Evolutionary conservation across 1,284 basidiomycete species (phyloP), one percentile per base, ranked within the genome.

Genomic region (Ganoderma boninense): DNA sequence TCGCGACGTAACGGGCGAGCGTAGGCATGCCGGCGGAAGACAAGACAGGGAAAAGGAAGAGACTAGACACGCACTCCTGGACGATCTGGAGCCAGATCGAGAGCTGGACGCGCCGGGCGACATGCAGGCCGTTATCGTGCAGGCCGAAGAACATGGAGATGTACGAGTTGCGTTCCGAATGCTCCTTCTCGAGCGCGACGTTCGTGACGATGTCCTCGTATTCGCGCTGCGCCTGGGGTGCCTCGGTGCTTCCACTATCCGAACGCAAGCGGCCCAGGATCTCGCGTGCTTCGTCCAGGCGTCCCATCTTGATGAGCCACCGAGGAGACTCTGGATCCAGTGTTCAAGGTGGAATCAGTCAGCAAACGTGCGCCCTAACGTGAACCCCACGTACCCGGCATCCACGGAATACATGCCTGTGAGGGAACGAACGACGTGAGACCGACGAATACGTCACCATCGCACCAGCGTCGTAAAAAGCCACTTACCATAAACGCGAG

Each of bases 231-330:
- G 78, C 81, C n/a, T 70, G 73, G 14, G 73, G 64, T 20, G 75
- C 74, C 64, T 82, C 79, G 13, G 73, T 66, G 68, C 75, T 77
- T 46, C 78, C 79, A 46, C 73, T 74, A 35, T 80, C 79, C 7
- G 77, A 76, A 14, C 80, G 80, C 59, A 82, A 73, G 43, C 78
- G 78, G 3, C 79, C 78, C 46, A 88, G 81, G 67, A 87, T 83
- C 20, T 77, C 76, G 64, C 80, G 80, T 4, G 88, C 88, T 65
- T 86, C 84, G 5, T 84, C 83, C 40, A 80, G 75, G 6, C 85
- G 82, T 8, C 88, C 88, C 68, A 83, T 83, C 78, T 86, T 87
- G 72, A 88, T 79, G 29, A 89, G 83, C 85, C 86, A 89, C 62
- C 89, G 86, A 7, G 89, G 89, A 23, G 85, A 87, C 73, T 90